Percentiles rank a stretch among this genome's conserved stretches.
These are phyloP conservation scores for Pochonia chlamydosporia DNA, from an alignment of 2,329 filamentous ascomycete genomes.

Conservation along the genomic window DNA sequence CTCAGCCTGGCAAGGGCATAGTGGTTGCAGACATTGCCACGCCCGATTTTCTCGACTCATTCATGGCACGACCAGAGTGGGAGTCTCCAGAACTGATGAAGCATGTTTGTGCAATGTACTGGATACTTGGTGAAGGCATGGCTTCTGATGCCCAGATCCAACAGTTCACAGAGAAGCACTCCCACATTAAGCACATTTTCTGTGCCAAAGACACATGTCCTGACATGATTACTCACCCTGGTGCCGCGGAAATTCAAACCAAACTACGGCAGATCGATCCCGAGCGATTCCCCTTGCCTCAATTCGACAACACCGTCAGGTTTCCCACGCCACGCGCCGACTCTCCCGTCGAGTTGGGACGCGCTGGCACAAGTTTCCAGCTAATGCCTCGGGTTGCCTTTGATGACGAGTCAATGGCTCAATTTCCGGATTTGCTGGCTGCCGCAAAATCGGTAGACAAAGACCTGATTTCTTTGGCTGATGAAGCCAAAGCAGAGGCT, in stretches of 20 bases:
- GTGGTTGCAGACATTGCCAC: constrained; percentile 77
- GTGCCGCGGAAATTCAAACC: constrained; percentile 59
- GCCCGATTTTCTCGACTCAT: constrained; percentile 59
- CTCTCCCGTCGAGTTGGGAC: constrained; percentile 30
- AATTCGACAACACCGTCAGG: constrained; percentile 49
- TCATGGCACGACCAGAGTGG: constrained; percentile 71
- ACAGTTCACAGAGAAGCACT: constrained; percentile 61
- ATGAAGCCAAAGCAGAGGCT: constrained; percentile 36
- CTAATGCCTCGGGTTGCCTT: constrained; percentile 42
- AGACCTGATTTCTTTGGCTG: constrained; percentile 47
- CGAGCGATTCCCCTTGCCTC: constrained; percentile 65
- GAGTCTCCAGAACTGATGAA: constrained; percentile 56
- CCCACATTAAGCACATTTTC: constrained; percentile 65
- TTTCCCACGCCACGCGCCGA: constrained; percentile 17
- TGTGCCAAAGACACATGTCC: constrained; percentile 69
- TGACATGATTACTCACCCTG: constrained; percentile 68
- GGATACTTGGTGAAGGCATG: constrained; percentile 72
- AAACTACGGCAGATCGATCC: constrained; percentile 68
- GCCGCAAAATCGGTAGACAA: constrained; percentile 33
- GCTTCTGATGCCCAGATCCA: constrained; percentile 55
- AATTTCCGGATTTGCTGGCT: constrained; percentile 39
- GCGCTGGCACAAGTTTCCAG: constrained; percentile 37
- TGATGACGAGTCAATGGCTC: constrained; percentile 39
- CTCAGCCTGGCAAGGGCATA: constrained; percentile 64
- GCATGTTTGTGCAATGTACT: constrained; percentile 65